Evolutionary conservation across 768 basidiomycete genomes (phyloP), one percentile per base, ranked within the genome.

Genomic region (Mycena vulgaris): DNA sequence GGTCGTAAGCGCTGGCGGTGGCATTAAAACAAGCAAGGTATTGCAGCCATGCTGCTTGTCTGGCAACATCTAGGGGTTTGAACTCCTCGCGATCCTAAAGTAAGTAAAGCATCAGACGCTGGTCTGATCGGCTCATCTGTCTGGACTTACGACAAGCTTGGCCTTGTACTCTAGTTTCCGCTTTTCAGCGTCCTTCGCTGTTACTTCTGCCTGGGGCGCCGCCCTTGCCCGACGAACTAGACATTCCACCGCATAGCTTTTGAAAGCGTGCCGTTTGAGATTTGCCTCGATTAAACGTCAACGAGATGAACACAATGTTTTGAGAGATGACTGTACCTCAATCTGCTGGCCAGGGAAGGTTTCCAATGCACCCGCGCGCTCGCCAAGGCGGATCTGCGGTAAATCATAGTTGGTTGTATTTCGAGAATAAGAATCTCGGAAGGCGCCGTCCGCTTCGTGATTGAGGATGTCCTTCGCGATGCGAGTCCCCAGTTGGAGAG

Each of bases 391-490:
- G 4, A 48, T 1, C 6, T 21, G 4, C 1, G 35, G 10, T 1
- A 60, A 31, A 1, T 19, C 1, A 3, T n/a, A 35, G 23, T 60
- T 60, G 2, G 7, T 45, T 23, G 40, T 60, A 19, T 45, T 37
- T 5, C 27, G 59, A 1, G 59, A 45, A 13, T 60, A 60, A 1
- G 28, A 33, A 10, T 47, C 31, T 0, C 59, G 42, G 45, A 14
- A 17, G 5, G 45, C 28, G 3, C 59, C 59, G 3, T 60, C 42
- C 8, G 42, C 1, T 2, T 5, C 3, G 45, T 60, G 59, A 17
- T 45, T 60, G 28, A 60, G 21, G 11, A 60, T 23, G 25, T 60
- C 59, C n/a, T 60, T 60, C 1, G 45, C 45, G 8, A 60, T n/a
- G 1, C 59, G 27, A 1, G 16, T 23, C 6, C 42, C 45, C 1